Conservation (phyloP, 441 rosid species). For the Eruca vesicaria region DNA sequence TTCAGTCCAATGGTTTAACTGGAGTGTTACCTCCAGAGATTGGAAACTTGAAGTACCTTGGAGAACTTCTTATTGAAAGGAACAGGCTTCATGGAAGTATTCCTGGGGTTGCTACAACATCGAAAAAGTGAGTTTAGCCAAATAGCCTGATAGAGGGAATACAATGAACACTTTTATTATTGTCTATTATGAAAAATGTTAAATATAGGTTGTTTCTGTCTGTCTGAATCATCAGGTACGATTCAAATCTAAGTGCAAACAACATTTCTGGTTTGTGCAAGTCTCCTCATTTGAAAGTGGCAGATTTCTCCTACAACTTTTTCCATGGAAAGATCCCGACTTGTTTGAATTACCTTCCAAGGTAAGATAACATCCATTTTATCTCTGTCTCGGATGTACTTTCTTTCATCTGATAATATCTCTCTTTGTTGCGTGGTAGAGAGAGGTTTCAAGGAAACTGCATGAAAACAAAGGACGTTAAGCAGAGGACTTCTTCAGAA, state of each 20-base stretch:
- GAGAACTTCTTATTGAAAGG: constrained; percentile 69
- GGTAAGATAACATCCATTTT: constrained; percentile 37
- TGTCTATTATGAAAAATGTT: neutral
- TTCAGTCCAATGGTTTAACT: constrained; percentile 83
- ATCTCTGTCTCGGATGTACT: neutral
- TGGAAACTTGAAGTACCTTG: constrained; percentile 66
- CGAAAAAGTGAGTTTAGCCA: constrained; percentile 41
- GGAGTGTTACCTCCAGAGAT: constrained; percentile 77
- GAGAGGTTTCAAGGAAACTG: constrained; percentile 94
- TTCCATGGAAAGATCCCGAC: constrained; percentile 75
- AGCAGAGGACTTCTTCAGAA: constrained; percentile 61
- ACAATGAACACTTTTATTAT: too few relatives aligned
- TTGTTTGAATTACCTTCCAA: constrained; percentile 72
- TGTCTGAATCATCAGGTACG: constrained; percentile 46
- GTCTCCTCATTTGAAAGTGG: constrained; percentile 59
- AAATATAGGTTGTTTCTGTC: neutral
- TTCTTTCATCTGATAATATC: neutral
- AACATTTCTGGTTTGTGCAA: constrained; percentile 66
- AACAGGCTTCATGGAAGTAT: constrained; percentile 80
- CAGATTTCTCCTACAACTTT: constrained; percentile 83
- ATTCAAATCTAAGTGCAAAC: constrained; percentile 47
- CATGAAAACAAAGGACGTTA: constrained; percentile 52
- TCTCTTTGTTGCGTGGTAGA: constrained; percentile 40
- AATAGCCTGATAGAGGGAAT: neutral
- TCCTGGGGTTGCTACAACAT: constrained; percentile 41